phyloP scores from a whole-genome alignment of 2,329 filamentous ascomycete genomes.

The Apiospora saccharicola region DNA sequence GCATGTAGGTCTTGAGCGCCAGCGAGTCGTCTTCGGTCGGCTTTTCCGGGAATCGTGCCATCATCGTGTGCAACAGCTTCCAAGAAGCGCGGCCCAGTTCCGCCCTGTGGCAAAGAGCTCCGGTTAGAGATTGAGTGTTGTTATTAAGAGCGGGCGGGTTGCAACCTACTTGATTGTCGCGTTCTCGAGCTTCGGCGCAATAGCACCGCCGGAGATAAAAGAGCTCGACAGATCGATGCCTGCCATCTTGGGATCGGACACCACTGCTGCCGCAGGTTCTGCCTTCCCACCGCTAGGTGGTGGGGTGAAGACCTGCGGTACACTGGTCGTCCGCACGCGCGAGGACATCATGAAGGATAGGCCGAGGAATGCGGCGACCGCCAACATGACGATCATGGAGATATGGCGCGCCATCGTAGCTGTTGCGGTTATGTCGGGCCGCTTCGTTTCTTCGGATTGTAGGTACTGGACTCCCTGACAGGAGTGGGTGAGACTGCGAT shows the following conservation, averaged over 20 bases:
- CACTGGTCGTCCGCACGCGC: slow-evolving; percentile 36
- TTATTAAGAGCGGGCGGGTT: not conserved
- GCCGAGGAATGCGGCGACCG: slow-evolving; percentile 62
- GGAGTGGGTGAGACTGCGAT: not conserved
- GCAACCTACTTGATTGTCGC: slow-evolving; percentile 74
- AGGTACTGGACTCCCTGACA: not conserved
- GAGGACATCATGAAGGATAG: slow-evolving; percentile 67
- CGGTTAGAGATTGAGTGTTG: slow-evolving; percentile 27
- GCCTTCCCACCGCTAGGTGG: slow-evolving; percentile 32
- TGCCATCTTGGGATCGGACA: slow-evolving; percentile 43
- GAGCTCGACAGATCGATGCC: slow-evolving; percentile 52
- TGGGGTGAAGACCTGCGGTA: slow-evolving; percentile 32
- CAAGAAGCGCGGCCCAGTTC: slow-evolving; percentile 73
- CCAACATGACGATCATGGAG: slow-evolving; percentile 60
- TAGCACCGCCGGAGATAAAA: slow-evolving; percentile 72
- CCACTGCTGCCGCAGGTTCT: slow-evolving; percentile 28
- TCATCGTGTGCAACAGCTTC: slow-evolving; percentile 76
- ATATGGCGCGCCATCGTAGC: slow-evolving; percentile 62
- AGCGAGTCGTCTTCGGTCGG: slow-evolving; percentile 68
- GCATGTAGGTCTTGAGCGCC: slow-evolving; percentile 70
- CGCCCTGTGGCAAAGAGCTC: slow-evolving; percentile 49
- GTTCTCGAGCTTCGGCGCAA: slow-evolving; percentile 83
- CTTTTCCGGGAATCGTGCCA: slow-evolving; percentile 72
- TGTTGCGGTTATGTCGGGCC: not conserved
- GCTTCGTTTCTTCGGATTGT: not conserved